These are phyloP conservation scores for Ambrosia artemisiifolia DNA, from an alignment of 129 eudicot genomes.

Conservation along the genomic window DNA sequence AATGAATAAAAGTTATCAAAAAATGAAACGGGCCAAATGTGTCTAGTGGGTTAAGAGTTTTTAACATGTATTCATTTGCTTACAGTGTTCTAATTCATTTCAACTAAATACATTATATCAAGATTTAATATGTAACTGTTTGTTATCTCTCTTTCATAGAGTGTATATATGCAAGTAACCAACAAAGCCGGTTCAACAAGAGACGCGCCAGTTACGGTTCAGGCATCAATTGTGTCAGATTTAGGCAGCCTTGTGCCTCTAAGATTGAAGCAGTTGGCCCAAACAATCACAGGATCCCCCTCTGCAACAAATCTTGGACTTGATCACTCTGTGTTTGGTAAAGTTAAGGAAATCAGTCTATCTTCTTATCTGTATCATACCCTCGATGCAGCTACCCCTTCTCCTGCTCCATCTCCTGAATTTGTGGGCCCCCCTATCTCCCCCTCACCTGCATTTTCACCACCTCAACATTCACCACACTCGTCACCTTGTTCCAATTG, in stretches of 20 bases:
- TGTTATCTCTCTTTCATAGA: constrained; percentile 35
- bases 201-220: constrained; percentile 64
- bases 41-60: neutral
- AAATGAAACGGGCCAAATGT: neutral
- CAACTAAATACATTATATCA: neutral
- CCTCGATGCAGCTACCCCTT: constrained; percentile 48
- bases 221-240: constrained; percentile 64
- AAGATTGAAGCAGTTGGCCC: constrained; percentile 76
- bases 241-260: constrained; percentile 53
- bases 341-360: constrained; percentile 70
- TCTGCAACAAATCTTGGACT: constrained; percentile 74
- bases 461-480: constrained; percentile 36
- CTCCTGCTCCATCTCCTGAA: constrained; percentile 62
- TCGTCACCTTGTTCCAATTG: constrained; percentile 7
- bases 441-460: constrained; percentile 33
- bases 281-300: constrained; percentile 56
- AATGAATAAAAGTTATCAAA: neutral
- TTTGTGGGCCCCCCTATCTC: constrained; percentile 34
- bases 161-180: constrained; percentile 63
- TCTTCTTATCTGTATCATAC: constrained; percentile 66
- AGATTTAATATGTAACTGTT: neutral
- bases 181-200: constrained; percentile 69
- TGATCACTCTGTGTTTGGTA: constrained; percentile 70
- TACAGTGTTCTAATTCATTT: neutral
- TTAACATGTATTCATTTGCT: neutral